phyloP scores from a whole-genome alignment of 1,284 basidiomycete species.

The Grifola frondosa region DNA sequence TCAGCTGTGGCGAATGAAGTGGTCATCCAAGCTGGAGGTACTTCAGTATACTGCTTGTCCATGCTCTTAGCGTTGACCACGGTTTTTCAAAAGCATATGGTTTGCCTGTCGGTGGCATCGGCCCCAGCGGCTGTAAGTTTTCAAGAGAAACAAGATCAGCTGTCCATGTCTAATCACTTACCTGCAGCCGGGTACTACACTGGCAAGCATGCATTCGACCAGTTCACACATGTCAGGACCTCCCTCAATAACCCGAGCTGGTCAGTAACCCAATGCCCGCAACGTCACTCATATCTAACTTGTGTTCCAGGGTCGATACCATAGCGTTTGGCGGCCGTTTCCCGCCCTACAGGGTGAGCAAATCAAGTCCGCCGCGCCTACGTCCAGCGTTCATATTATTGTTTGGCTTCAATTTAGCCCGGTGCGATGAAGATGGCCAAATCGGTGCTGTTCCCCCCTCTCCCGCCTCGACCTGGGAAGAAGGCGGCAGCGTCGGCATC shows the following conservation, averaged over 20 bases:
- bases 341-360: constrained; percentile 24
- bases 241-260: constrained; percentile 62
- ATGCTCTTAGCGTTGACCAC: constrained; percentile 1
- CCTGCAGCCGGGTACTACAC: constrained; percentile 56
- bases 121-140: constrained; percentile 63
- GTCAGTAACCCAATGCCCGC: constrained; percentile 32
- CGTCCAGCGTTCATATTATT: not conserved
- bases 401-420: not conserved
- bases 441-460: constrained; percentile 4
- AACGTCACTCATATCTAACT: not conserved
- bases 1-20: constrained; percentile 62
- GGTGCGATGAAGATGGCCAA: not conserved
- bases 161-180: not conserved
- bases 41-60: not conserved
- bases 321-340: constrained; percentile 19
- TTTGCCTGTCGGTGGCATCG: constrained; percentile 68
- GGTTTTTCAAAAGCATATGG: constrained; percentile 43
- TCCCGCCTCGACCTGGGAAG: constrained; percentile 11
- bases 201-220: constrained; percentile 63
- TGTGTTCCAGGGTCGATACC: constrained; percentile 17
- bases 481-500: not conserved
- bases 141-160: no score
- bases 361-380: no score
- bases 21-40: constrained; percentile 51
- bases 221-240: constrained; percentile 64